Conservation (phyloP, 2,329 filamentous ascomycete species). For the Calonectria henricotiae region DNA sequence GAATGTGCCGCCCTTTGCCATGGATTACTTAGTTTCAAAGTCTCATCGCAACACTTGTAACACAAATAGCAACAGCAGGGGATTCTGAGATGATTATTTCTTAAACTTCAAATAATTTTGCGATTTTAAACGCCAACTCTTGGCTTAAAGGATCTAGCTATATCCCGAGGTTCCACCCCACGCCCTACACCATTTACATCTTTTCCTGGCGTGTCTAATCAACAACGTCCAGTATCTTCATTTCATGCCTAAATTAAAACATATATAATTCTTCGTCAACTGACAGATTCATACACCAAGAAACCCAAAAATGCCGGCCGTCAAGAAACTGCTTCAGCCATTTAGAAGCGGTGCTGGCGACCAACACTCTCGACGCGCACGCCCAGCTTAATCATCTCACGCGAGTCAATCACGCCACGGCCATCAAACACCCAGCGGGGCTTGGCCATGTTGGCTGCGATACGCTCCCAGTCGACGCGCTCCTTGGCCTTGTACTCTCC, state of each 20-base stretch:
- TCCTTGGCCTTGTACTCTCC: constrained; percentile 66
- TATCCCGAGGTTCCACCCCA: constrained; percentile 46
- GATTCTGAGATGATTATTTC: not conserved
- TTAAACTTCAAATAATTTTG: constrained; percentile 46
- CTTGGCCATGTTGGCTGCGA: constrained; percentile 67
- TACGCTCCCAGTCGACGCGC: constrained; percentile 68
- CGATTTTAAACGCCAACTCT: constrained; percentile 42
- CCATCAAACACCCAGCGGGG: constrained; percentile 73
- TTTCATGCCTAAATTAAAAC: constrained; percentile 56
- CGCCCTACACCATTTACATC: constrained; percentile 44
- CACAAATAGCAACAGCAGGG: not conserved
- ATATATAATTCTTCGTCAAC: constrained; percentile 50
- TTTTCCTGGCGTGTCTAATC: constrained; percentile 49
- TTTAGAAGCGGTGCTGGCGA: constrained; percentile 63
- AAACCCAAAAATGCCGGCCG: constrained; percentile 48
- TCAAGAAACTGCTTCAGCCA: constrained; percentile 37
- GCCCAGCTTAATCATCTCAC: constrained; percentile 67
- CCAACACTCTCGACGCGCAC: constrained; percentile 70
- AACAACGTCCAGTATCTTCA: constrained; percentile 50
- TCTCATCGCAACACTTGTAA: not conserved
- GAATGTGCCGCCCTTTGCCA: not conserved
- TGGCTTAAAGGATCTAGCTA: constrained; percentile 51
- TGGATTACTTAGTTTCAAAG: not conserved
- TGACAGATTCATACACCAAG: constrained; percentile 51
- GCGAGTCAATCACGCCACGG: constrained; percentile 68